Conservation (phyloP, 129 eudicot species). For the Silybum marianum region DNA sequence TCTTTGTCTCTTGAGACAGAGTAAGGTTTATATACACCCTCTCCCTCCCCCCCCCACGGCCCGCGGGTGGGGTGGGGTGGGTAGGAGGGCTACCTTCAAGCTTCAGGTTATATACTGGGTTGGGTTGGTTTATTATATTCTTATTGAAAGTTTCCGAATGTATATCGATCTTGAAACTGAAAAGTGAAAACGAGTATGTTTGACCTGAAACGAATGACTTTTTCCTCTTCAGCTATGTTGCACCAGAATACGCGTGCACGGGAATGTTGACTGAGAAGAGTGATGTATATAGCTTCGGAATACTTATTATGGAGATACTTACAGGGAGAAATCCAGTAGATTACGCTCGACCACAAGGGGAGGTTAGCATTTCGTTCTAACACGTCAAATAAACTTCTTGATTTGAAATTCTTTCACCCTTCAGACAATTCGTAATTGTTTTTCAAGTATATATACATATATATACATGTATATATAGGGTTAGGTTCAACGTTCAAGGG, state of each 20-base stretch:
- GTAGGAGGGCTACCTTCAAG: too few relatives aligned
- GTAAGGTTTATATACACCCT: too few relatives aligned
- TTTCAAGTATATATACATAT: not conserved
- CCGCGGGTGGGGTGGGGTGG: too few relatives aligned
- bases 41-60: too few relatives aligned
- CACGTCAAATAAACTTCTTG: not conserved
- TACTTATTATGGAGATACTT: slow-evolving; percentile 92
- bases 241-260: slow-evolving; percentile 98
- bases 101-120: not conserved
- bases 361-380: slow-evolving; percentile 51
- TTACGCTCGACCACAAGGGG: slow-evolving; percentile 84
- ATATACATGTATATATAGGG: too few relatives aligned
- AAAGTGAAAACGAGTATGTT: not conserved
- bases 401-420: not conserved
- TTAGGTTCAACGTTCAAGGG: too few relatives aligned
- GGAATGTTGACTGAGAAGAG: slow-evolving; percentile 98
- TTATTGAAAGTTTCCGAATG: not conserved
- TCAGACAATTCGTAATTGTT: not conserved
- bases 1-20: too few relatives aligned
- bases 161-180: slow-evolving; percentile 15
- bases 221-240: slow-evolving; percentile 70
- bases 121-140: not conserved
- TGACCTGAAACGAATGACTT: not conserved
- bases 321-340: slow-evolving; percentile 95
- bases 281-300: slow-evolving; percentile 93